These are phyloP conservation scores for Daldinia bambusicola DNA, from an alignment of 495 filamentous ascomycete species.

Conservation along the genomic window DNA sequence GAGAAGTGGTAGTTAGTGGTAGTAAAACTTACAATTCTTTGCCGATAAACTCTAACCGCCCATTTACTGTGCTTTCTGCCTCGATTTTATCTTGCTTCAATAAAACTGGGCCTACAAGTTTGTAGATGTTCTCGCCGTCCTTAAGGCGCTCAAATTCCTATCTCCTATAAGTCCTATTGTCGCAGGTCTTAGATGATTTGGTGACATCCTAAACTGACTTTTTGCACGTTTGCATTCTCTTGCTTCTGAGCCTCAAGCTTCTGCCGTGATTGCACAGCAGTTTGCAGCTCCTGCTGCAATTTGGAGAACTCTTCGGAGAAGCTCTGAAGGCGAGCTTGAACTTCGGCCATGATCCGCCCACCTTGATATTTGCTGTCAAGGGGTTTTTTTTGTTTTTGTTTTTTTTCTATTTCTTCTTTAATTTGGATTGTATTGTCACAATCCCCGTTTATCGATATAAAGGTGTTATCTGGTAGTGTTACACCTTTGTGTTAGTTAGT, in stretches of 20 bases:
- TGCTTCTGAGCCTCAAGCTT: conserved; percentile 93
- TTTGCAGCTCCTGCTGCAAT: conserved; percentile 85
- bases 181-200: neutral
- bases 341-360: conserved; percentile 56
- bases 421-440: neutral
- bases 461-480: neutral
- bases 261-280: conserved; percentile 80
- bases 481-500: neutral
- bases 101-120: conserved; percentile 90
- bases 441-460: neutral
- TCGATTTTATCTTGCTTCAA: conserved; percentile 93
- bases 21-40: conserved; percentile 81
- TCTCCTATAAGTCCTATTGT: conserved; percentile 30
- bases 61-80: conserved; percentile 87
- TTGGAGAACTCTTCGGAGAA: conserved; percentile 89
- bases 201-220: conserved; percentile 58
- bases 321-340: conserved; percentile 72
- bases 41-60: conserved; percentile 88
- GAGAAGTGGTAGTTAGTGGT: neutral
- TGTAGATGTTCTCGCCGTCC: conserved; percentile 89
- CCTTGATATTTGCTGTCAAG: neutral
- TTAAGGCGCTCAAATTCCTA: conserved; percentile 85
- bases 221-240: conserved; percentile 89
- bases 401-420: too few relatives aligned
- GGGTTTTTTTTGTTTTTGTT: too few relatives aligned